A percentile compares a stretch with the other conserved stretches of the same genome.
These are phyloP conservation scores for Mollisia scopiformis DNA, from an alignment of 2,329 filamentous ascomycete genomes.

Conservation along the genomic window DNA sequence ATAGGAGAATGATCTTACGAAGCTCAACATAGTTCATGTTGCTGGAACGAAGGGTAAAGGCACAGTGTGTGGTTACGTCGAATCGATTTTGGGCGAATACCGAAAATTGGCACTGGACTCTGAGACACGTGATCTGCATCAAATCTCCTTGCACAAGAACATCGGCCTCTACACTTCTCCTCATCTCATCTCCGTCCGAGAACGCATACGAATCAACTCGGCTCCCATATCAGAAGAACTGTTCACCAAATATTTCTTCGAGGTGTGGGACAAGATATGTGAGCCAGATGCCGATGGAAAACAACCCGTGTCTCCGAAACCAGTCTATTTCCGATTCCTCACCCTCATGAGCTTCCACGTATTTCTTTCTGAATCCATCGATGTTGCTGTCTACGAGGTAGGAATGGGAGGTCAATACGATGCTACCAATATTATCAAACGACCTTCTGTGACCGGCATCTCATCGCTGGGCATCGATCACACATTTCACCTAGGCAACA, in stretches of 20 bases:
- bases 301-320: constrained; percentile 42
- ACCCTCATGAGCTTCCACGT: constrained; percentile 70
- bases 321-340: constrained; percentile 62
- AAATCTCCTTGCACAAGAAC: constrained; percentile 26
- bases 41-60: constrained; percentile 80
- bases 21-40: constrained; percentile 70
- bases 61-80: constrained; percentile 69
- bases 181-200: constrained; percentile 67
- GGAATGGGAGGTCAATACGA: constrained; percentile 71
- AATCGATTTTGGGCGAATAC: constrained; percentile 62
- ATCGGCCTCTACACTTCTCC: constrained; percentile 71
- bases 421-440: constrained; percentile 66
- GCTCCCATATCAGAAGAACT: constrained; percentile 57
- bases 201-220: constrained; percentile 67
- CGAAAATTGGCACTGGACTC: constrained; percentile 32
- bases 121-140: constrained; percentile 9
- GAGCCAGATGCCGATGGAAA: constrained; percentile 35
- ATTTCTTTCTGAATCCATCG: constrained; percentile 65
- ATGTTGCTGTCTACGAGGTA: constrained; percentile 67
- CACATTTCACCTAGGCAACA: constrained; percentile 62
- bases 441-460: constrained; percentile 61
- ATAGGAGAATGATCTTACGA: constrained; percentile 43
- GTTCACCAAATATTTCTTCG: constrained; percentile 69
- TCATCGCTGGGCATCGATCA: constrained; percentile 73
- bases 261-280: constrained; percentile 64